Percentiles rank a stretch among this genome's conserved stretches.
phyloP scores from a whole-genome alignment of 2,329 filamentous ascomycete genomes.

The Rhinocladiella mackenziei region DNA sequence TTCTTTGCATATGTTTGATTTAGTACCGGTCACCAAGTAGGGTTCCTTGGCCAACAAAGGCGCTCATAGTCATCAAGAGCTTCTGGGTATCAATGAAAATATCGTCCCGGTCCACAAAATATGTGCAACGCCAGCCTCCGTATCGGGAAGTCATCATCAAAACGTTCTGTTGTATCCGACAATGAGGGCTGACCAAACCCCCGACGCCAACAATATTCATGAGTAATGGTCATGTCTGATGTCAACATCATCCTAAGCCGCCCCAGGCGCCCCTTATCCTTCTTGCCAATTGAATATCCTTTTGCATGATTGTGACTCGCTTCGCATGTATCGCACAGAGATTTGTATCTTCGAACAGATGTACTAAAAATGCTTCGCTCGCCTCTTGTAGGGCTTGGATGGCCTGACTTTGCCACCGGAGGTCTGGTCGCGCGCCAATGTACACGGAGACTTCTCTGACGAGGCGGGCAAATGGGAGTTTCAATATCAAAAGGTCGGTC shows the following conservation, averaged over 20 bases:
- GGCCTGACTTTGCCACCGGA: slow-evolving; percentile 95
- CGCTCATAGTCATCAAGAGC: too few species aligned
- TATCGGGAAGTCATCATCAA: not conserved
- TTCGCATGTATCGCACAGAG: slow-evolving; percentile 96
- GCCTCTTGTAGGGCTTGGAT: slow-evolving; percentile 92
- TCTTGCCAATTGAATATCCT: slow-evolving; percentile 90
- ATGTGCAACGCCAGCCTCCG: not conserved
- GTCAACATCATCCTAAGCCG: slow-evolving; percentile 52
- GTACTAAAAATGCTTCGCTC: slow-evolving; percentile 91
- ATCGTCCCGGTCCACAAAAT: not conserved
- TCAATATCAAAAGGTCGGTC: slow-evolving; percentile 76
- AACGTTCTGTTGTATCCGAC: slow-evolving; percentile 7
- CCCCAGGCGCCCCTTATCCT: slow-evolving; percentile 76
- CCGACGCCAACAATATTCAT: slow-evolving; percentile 4
- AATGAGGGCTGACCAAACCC: slow-evolving; percentile 2
- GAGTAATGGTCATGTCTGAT: not conserved
- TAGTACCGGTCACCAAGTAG: too few species aligned
- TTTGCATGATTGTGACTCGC: slow-evolving; percentile 94
- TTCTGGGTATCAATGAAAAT: not conserved
- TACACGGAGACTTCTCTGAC: slow-evolving; percentile 53
- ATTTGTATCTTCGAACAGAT: slow-evolving; percentile 95
- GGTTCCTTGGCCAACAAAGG: too few species aligned
- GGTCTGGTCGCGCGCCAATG: slow-evolving; percentile 61
- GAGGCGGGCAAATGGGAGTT: slow-evolving; percentile 49
- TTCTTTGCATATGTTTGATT: too few species aligned